A percentile compares a stretch with the other conserved stretches of the same genome.
These are phyloP conservation scores for Cyberlindnera euphorbiiphila DNA, from an alignment of 805 yeast genomes.

Conservation along the genomic window DNA sequence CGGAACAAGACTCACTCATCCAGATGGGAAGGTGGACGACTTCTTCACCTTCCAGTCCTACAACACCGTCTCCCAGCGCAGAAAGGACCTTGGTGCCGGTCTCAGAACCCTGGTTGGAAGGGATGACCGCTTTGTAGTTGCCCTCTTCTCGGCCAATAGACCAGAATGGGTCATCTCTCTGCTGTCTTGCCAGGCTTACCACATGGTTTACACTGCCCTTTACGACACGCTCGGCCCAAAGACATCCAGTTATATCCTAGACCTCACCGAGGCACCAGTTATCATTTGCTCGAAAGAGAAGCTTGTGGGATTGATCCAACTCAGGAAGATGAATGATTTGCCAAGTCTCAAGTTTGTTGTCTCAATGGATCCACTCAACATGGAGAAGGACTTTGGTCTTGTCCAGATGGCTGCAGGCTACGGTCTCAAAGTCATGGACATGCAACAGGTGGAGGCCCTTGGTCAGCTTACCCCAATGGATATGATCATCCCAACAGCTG, in stretches of 20 bases:
- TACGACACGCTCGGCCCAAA: slow-evolving; percentile 46
- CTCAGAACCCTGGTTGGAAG: slow-evolving; percentile 20
- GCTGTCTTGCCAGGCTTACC: slow-evolving; percentile 50
- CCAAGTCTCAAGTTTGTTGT: slow-evolving; percentile 39
- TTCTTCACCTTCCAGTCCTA: slow-evolving; percentile 40
- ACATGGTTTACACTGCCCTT: slow-evolving; percentile 38
- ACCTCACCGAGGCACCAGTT: slow-evolving; percentile 48
- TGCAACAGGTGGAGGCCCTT: slow-evolving; percentile 31
- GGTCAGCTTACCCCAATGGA: slow-evolving; percentile 36
- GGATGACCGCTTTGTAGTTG: slow-evolving; percentile 35
- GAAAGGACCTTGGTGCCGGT: slow-evolving; percentile 41
- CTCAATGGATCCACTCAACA: slow-evolving; percentile 41
- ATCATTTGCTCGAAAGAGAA: slow-evolving; percentile 45
- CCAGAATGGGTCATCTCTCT: slow-evolving; percentile 59
- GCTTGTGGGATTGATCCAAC: slow-evolving; percentile 36
- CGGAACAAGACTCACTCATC: slow-evolving; percentile 17
- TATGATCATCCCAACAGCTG: slow-evolving; percentile 31
- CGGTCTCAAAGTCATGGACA: slow-evolving; percentile 34
- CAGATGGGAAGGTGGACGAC: slow-evolving; percentile 35
- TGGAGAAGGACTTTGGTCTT: slow-evolving; percentile 25
- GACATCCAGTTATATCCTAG: slow-evolving; percentile 49
- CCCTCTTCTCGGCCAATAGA: slow-evolving; percentile 46
- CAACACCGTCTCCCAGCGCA: slow-evolving; percentile 31
- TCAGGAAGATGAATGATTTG: slow-evolving; percentile 34
- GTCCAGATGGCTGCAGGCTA: slow-evolving; percentile 19